Conservation (phyloP, 805 yeast species). For the Saturnispora serradocipensis region DNA sequence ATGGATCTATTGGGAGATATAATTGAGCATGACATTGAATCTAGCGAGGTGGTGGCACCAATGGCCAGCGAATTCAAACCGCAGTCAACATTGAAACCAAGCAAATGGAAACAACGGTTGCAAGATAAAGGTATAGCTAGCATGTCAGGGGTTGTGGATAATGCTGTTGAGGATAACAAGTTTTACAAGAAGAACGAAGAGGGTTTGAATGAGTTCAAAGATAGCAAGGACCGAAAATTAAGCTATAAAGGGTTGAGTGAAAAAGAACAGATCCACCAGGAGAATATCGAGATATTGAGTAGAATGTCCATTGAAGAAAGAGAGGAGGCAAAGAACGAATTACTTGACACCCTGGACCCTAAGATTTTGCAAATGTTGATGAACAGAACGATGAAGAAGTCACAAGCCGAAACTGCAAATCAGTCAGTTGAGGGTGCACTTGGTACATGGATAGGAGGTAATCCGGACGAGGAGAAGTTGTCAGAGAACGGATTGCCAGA, state of each 20-base stretch:
- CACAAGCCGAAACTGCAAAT: conserved; percentile 16
- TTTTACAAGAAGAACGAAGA: conserved; percentile 7
- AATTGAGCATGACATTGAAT: conserved; percentile 45
- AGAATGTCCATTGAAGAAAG: conserved; percentile 61
- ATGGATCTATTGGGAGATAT: conserved; percentile 72
- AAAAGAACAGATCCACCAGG: conserved; percentile 66
- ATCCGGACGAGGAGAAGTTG: conserved; percentile 21
- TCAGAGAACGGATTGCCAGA: conserved; percentile 14
- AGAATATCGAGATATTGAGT: conserved; percentile 55
- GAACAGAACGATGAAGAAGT: conserved; percentile 44
- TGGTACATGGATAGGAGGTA: conserved; percentile 31
- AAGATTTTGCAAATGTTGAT: conserved; percentile 50
- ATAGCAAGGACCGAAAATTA: conserved; percentile 10
- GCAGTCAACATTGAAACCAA: conserved; percentile 23
- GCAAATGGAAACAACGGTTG: conserved; percentile 42
- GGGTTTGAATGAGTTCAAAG: conserved; percentile 12
- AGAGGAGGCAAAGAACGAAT: conserved; percentile 52
- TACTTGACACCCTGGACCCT: conserved; percentile 62
- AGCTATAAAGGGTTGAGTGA: conserved; percentile 37
- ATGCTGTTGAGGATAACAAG: background rate
- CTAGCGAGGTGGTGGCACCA: conserved; percentile 25
- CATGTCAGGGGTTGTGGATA: conserved; percentile 18
- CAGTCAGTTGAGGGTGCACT: conserved; percentile 24
- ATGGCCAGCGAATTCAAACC: conserved; percentile 3
- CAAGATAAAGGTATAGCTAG: conserved; percentile 27